Base-by-base conservation (phyloP, 176 grass and related monocot genomes). In the Lolium perenne region DNA sequence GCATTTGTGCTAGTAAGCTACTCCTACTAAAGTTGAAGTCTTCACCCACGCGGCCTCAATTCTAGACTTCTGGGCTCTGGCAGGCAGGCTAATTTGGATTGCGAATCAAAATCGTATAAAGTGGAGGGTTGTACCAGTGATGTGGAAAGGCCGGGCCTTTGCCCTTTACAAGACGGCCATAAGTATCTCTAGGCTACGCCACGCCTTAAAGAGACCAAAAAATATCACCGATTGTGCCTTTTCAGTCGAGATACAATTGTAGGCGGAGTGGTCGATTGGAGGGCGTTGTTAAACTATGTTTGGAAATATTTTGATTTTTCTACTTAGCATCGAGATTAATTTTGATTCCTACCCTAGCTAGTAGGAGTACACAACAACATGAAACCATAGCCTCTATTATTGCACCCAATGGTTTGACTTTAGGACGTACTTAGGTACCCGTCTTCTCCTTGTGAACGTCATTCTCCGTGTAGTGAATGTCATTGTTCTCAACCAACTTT, bases 111-210 rank as follows among this genome's bases (percentile, higher is more conserved):
- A 29, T 29, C n/a, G 69, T 73, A 14, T 14, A 20, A 46, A 72
- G 41, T 72, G 70, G 43, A 48, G 11, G 12, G 43, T 14, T 73
- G 70, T 48, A 73, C 43, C 10, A 43, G 10, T 48, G 41, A 73
- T 73, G 70, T 48, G 43, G 70, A 25, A 48, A 23, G 70, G 70
- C 70, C 48, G n/a, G 12, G 66, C 10, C 18, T 47, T 72, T 72
- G 13, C 47, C 47, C 20, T 10, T 23, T 54, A 46, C 8, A 23
- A 72, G 20, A 23, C 18, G 4, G 43, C 40, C 45, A 49, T 14
- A 22, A 71, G 48, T 73, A 73, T 73, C 70, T 47, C 32, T 41
- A 2, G 10, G n/a, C 10, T 22, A 48, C 14, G 70, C 43, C 20
- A 73, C 40, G n/a, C 48, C 41, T 23, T 12, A 73, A 23, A 14